Evolutionary conservation across 306 rosid genomes (phyloP), one percentile per base, ranked within the genome.

Genomic region (Begonia fuchsioides): DNA sequence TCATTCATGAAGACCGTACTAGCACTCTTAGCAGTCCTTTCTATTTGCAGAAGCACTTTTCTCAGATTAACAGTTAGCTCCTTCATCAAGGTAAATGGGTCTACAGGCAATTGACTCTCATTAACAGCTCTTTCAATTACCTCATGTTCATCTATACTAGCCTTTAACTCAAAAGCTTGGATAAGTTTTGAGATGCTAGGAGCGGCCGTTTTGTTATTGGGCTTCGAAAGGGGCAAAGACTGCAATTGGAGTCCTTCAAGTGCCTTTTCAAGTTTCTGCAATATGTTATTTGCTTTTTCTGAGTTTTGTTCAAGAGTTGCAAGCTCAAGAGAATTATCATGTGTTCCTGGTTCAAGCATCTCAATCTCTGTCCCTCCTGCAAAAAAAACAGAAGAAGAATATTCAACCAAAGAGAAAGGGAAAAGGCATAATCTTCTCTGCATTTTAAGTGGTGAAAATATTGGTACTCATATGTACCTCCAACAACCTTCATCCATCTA

Each of bases 111-210:
- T 39, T 68, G 72, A 55, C 39, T 47, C 52, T 68, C 79, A 51
- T 53, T 50, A 13, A 57, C 53, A 60, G 20, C 64, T 43, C 39
- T 50, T 54, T 19, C 78, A 55, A 63, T 85, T 47, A 16, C 64
- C 60, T 77, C 96, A 6, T 51, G 70, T 51, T 85, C 96, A 57
- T 77, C 87, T 59, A 59, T 51, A 13, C 64, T 71, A 57, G 38
- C 58, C 64, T 90, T 79, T 19, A 77, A 63, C 73, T 92, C 96
- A 40, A 82, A 92, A 51, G 98, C 93, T 68, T 71, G 87, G 63
- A 92, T 92, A 72, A 92, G 70, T 58, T 80, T 92, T 17, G 93
- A 85, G 41, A 79, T 81, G 32, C 44, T 79, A 38, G 88, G 76
- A 10, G 79, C 60, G 39, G 78, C 49, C 61, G 60, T 47, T 54